Evolutionary conservation across 768 basidiomycete genomes (phyloP).

Genomic region (Kwoniella europaea): DNA sequence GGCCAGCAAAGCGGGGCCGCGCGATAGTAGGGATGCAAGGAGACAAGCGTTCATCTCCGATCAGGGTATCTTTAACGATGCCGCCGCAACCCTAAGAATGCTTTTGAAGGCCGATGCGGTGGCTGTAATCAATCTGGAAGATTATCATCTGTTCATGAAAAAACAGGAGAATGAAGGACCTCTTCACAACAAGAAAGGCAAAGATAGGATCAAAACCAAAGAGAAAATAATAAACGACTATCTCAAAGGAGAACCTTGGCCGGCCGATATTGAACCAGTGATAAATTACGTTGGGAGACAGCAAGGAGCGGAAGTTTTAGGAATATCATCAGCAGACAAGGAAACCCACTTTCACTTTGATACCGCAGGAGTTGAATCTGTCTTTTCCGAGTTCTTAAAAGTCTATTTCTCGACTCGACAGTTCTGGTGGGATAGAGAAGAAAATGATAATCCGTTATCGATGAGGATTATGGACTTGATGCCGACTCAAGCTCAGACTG

Average conservation of each 20-base stretch:
- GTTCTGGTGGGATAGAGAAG: conserved; percentile 49
- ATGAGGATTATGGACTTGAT: conserved; percentile 38
- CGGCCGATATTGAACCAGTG: conserved; percentile 40
- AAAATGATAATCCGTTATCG: conserved; percentile 29
- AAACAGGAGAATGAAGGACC: not conserved
- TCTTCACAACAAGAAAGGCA: conserved; percentile 14
- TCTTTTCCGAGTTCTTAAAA: conserved; percentile 32
- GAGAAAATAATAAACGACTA: conserved; percentile 33
- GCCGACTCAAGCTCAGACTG: conserved; percentile 35
- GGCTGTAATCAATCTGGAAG: conserved; percentile 43
- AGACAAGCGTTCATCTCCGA: conserved; percentile 27
- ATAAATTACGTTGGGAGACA: conserved; percentile 32
- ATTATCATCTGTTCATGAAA: conserved; percentile 48
- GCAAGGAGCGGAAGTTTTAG: conserved; percentile 17
- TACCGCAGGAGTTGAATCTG: conserved; percentile 6
- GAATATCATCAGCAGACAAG: not conserved
- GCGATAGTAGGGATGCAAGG: conserved; percentile 36
- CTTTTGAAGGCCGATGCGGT: conserved; percentile 48
- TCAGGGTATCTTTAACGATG: conserved; percentile 35
- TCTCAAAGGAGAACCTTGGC: conserved; percentile 42
- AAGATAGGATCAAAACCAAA: conserved; percentile 24
- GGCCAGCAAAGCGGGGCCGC: conserved; percentile 39
- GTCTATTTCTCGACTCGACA: conserved; percentile 30
- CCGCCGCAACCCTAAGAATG: conserved; percentile 37
- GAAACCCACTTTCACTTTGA: conserved; percentile 21